phyloP scores from a whole-genome alignment of 2,329 filamentous ascomycete species.

The Neurospora crassa region DNA sequence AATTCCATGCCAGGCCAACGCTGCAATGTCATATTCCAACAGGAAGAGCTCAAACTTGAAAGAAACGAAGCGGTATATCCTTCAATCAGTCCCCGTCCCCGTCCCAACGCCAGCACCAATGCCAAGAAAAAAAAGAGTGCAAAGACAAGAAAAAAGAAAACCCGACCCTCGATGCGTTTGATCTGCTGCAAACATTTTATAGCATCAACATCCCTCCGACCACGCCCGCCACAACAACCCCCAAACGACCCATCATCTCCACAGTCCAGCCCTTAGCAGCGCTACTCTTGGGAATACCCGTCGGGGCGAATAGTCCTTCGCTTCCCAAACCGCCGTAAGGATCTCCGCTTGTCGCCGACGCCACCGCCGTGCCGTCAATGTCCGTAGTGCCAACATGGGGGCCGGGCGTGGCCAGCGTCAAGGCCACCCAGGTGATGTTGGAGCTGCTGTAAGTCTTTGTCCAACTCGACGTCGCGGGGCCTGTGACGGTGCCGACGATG shows the following conservation, averaged over 20 bases:
- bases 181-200: background rate
- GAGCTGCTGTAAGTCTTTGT: conserved; percentile 33
- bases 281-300: background rate
- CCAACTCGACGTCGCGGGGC: conserved; percentile 35
- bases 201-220: background rate
- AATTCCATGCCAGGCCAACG: background rate
- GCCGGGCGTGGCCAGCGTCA: conserved; percentile 32
- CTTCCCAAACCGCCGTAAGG: background rate
- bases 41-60: background rate
- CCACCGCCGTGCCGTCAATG: conserved; percentile 11
- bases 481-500: conserved; percentile 28
- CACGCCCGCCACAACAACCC: background rate
- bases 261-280: background rate
- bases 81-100: background rate
- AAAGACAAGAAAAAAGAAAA: background rate
- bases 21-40: background rate
- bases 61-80: background rate
- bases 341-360: conserved; percentile 2
- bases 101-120: background rate
- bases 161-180: background rate
- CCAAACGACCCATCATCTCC: background rate
- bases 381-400: conserved; percentile 19
- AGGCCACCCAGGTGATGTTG: conserved; percentile 33
- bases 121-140: background rate
- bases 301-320: background rate